Base-by-base conservation (phyloP, 192 early-diverging fungal genomes). In the Pilaira anomala region DNA sequence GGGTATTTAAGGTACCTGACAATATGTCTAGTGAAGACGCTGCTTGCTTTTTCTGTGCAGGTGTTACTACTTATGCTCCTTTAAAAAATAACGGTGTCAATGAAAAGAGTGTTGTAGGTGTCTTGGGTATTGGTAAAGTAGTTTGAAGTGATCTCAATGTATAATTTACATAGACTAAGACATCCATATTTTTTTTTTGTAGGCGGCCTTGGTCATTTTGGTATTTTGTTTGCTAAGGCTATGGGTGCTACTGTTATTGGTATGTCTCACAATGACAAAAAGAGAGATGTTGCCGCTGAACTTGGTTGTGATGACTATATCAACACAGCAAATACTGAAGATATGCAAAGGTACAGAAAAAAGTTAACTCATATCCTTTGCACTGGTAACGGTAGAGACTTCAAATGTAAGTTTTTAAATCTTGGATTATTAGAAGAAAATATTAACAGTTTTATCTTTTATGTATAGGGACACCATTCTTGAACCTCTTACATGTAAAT, bases 1-100 rank as follows among this genome's bases (percentile, higher is more conserved):
- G 80, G 62, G 78, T 72, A 29, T 89, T 81, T 83, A 83, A 80
- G 75, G 77, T 84, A 33, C 84, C 84, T 7, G 79, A 64, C 1
- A 48, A 33, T n/a, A 77, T 85, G 66, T 71, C 72, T 7, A 75
- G 77, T 8, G 72, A 72, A 11, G 80, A 81, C n/a, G 88, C 86
- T 9, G 85, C 86, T 2, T 86, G 90, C 9, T 77, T 93, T 24
- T 68, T 95, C 61, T 95, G 93, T 69, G 91, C 89, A 45, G 93
- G 89, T 25, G 65, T 60, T 1, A 39, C 29, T 25, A 80, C 86
- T 9, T 88, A 71, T 49, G 55, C 71, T 28, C 76, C 87, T 56
- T 62, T 90, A 9, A 62, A 69, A 28, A 71, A 72, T 2, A 24
- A 63, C 60, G 52, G 74, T 45, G 71, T 82, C 22, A 76, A 69